phyloP scores from a whole-genome alignment of 73 alveolate species.

The Tetrahymena thermophila region DNA sequence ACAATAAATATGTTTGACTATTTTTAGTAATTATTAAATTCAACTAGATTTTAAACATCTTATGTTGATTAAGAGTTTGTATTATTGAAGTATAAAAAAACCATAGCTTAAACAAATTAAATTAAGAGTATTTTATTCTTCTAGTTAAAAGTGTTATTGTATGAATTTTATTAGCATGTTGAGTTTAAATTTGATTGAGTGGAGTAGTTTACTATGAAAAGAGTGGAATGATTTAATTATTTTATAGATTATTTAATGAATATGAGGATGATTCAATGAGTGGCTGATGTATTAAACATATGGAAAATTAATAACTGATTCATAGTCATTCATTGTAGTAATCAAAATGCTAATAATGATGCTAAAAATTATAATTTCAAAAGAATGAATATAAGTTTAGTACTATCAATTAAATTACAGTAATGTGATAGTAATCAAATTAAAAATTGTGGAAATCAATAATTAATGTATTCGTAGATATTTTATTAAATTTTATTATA shows the following conservation, averaged over 20 bases:
- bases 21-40: too few species aligned
- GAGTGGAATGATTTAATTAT: neutral
- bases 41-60: too few species aligned
- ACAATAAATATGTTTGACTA: too few species aligned
- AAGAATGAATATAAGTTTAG: neutral
- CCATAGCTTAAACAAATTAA: too few species aligned
- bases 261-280: neutral
- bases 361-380: neutral
- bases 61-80: too few species aligned
- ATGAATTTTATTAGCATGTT: too few species aligned
- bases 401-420: neutral
- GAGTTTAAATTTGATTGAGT: too few species aligned
- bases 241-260: too few species aligned
- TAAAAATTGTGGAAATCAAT: neutral
- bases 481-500: too few species aligned
- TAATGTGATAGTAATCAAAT: neutral
- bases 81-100: too few species aligned
- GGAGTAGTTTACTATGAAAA: neutral
- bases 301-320: neutral
- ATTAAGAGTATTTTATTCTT: too few species aligned
- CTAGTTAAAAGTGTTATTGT: too few species aligned
- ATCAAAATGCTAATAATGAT: neutral
- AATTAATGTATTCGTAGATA: neutral
- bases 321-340: neutral
- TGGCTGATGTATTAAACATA: neutral